Conservation (phyloP, 2,329 filamentous ascomycete genomes). For the Trichoderma afroharzianum region DNA sequence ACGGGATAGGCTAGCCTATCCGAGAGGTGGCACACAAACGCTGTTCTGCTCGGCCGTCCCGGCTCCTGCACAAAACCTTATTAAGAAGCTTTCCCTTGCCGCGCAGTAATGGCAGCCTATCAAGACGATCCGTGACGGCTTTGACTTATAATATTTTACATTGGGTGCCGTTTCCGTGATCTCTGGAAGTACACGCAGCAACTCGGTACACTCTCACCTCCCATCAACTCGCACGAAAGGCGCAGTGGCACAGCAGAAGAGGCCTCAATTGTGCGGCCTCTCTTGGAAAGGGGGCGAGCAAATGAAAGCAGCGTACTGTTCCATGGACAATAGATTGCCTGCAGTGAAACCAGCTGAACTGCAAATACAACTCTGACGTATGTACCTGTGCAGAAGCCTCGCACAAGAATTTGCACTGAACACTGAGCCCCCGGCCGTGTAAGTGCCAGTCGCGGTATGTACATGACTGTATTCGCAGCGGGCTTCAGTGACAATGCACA, state of each 20-base stretch:
- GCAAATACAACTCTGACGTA: conserved; percentile 1
- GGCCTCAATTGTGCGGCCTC: neutral
- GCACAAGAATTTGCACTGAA: neutral
- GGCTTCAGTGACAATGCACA: neutral
- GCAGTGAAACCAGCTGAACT: conserved; percentile 7
- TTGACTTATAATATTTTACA: neutral
- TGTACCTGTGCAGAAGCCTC: neutral
- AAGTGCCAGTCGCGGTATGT: neutral
- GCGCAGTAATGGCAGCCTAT: neutral
- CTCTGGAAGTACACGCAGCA: neutral
- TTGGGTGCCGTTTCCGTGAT: neutral
- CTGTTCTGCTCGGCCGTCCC: conserved; percentile 1
- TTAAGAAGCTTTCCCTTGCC: neutral
- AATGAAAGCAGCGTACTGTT: neutral
- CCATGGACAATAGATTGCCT: neutral
- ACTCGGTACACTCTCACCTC: neutral
- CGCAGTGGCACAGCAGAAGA: conserved; percentile 3
- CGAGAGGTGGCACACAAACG: neutral
- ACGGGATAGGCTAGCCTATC: neutral
- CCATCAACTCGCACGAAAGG: neutral
- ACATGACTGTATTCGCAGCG: neutral
- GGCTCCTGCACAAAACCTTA: conserved; percentile 1
- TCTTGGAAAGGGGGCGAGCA: neutral
- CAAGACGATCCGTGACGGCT: neutral
- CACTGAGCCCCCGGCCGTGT: neutral